Evolutionary conservation across 2,329 filamentous ascomycete genomes (phyloP), one percentile per base, ranked within the genome.

Genomic region (Pezicula radicicola): DNA sequence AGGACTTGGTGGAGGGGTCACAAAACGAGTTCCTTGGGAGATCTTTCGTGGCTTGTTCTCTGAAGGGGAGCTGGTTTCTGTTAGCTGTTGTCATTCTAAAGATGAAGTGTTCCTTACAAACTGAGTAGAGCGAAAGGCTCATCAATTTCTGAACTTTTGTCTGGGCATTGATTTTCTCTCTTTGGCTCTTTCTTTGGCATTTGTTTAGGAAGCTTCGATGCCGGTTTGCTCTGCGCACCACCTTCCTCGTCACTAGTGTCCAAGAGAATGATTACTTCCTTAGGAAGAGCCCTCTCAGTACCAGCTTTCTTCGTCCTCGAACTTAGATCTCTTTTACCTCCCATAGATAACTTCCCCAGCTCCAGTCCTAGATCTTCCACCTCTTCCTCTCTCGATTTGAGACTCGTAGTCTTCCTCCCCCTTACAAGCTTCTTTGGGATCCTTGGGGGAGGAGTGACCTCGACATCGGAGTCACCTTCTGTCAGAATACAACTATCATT

Each of bases 1-100:
- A 7, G 65, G 62, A 45, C 60, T 66, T 46, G 53, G 40, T 35
- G 64, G 63, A 18, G 65, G 64, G 35, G 64, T 66, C 49, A 46
- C 46, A 48, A 62, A 55, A 39, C 53, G 47, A 4, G 53, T 50
- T 50, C 56, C 54, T 49, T 60, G 62, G 6, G 54, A 53, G 2
- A 54, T 46, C 35, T 60, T 59, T 48, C 45, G 55, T 10, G 54
- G 43, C 27, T 58, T 59, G 12, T 41, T 56, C 16, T 55, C 37
- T 7, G 62, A 58, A 1, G 62, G 61, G 2, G 59, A 63, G 40
- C 63, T 66, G 18, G 7, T 30, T 4, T 16, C 6, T 41, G 16
- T 51, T 50, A 53, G 45, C 28, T 52, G 49, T 55, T 37, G n/a
- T 28, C n/a, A 7, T 25, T 25, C 2, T 44, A n/a, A 40, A 9